Evolutionary conservation across 805 yeast genomes (phyloP).

Genomic region (Wickerhamomyces strasburgensis): DNA sequence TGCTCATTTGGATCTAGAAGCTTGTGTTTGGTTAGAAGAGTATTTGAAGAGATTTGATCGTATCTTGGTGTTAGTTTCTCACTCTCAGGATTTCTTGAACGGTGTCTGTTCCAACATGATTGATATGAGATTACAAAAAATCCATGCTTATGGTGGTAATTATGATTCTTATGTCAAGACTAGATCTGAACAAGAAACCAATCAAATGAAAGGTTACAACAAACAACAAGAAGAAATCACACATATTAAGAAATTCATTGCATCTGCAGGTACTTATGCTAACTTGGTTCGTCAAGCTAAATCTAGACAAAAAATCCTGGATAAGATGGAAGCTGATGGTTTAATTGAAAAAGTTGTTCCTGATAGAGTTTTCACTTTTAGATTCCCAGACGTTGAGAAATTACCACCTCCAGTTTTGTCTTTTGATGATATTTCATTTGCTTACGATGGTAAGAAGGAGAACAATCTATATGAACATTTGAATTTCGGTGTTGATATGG

Average conservation of each 20-base stretch:
- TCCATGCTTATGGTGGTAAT: constrained; percentile 90
- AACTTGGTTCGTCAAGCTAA: constrained; percentile 98
- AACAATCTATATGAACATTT: constrained; percentile 85
- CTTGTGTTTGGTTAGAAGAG: constrained; percentile 99
- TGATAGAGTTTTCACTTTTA: constrained; percentile 90
- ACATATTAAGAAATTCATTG: constrained; percentile 97
- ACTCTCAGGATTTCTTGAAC: constrained; percentile 98
- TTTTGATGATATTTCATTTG: constrained; percentile 89
- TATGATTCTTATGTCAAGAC: constrained; percentile 96
- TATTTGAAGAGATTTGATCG: constrained; percentile 92
- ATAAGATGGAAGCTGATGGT: constrained; percentile 99
- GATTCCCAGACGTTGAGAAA: constrained; percentile 93
- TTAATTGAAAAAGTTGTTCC: constrained; percentile 86
- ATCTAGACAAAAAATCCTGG: constrained; percentile 98
- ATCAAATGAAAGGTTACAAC: constrained; percentile 94
- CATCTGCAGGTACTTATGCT: constrained; percentile 99
- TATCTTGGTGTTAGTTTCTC: constrained; percentile 90
- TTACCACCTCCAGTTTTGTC: constrained; percentile 98
- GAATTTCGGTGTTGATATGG: constrained; percentile 99
- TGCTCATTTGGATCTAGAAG: constrained; percentile 98
- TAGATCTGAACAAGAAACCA: constrained; percentile 86
- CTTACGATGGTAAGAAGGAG: constrained; percentile 80
- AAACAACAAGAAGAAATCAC: constrained; percentile 99
- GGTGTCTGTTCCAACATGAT: constrained; percentile 98
- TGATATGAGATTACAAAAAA: constrained; percentile 85